Base-by-base conservation (phyloP, 306 rosid genomes). In the Sechiopsis laciniata region DNA sequence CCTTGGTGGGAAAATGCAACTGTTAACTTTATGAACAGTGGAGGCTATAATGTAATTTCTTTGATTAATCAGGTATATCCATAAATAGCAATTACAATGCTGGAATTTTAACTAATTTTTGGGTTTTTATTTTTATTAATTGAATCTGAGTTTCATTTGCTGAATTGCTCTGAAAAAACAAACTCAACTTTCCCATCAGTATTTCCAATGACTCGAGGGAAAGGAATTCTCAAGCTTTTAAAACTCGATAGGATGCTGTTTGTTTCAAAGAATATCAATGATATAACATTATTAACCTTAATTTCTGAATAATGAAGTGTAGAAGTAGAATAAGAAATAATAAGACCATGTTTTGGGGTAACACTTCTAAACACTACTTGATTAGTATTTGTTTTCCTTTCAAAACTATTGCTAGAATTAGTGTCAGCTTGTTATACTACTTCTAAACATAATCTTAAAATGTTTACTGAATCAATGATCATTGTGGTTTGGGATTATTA, bases 1-100 rank as follows among this genome's bases (percentile, higher is more conserved):
- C 88, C 90, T 64, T 86, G 90, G 88, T 86, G 90, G 88, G 74
- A 84, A 60, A 86, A 86, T 35, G 79, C 88, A 66, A 86, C 82
- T 6, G 46, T 86, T 56, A 80, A 55, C 76, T 86, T 84, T 69
- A 86, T 86, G 72, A 48, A 7, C 7, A 80, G 88, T 6, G 90
- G 88, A 37, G 90, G 90, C 29, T 86, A 86, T 32, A 82, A 86
- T 68, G 86, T 86, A 17, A 7, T 48, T 69, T 65, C 80, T n/a
- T 72, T 78, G 56, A 82, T 86, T 56, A 80, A 86, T 64, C 80
- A 84, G 84, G 90, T 82, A 79, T 19, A 10, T 50, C 17, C 17
- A 72, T 17, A n/a, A 14, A 9, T 10, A 51, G 37, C 37, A 32
- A 32, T 32, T 4, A 21, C 52, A 40, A 22, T 50, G 19, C 32